Conservation (phyloP, 176 grass and related monocot genomes). For the Musa acuminata region DNA sequence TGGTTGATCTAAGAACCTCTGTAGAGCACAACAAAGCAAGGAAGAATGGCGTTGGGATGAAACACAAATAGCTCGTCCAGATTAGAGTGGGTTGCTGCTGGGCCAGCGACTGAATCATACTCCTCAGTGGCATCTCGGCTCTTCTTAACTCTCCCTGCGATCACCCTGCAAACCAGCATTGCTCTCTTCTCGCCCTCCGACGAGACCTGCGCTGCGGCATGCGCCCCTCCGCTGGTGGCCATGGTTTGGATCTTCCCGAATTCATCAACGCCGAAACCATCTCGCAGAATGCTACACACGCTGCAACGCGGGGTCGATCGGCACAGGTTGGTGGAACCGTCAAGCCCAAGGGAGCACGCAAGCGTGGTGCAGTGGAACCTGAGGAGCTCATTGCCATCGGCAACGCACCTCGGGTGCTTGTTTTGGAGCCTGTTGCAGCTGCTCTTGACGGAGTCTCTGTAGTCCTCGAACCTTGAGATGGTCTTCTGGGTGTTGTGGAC, state of each 20-base stretch:
- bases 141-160: conserved; percentile 75
- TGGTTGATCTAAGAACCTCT: conserved; percentile 32
- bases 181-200: conserved; percentile 38
- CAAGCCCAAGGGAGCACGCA: conserved; percentile 40
- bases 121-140: conserved; percentile 25
- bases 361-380: conserved; percentile 66
- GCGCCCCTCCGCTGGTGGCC: conserved; percentile 56
- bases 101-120: conserved; percentile 33
- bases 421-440: conserved; percentile 29
- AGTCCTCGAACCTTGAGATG: conserved; percentile 59
- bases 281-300: conserved; percentile 54
- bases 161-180: conserved; percentile 81
- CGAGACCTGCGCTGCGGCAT: conserved; percentile 24
- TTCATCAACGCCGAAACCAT: conserved; percentile 53
- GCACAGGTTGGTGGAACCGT: conserved; percentile 39
- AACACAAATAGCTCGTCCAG: conserved; percentile 69
- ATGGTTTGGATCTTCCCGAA: conserved; percentile 56
- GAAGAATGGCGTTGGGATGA: conserved; percentile 59
- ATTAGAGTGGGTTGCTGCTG: conserved; percentile 30
- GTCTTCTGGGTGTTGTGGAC: conserved; percentile 48
- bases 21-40: conserved; percentile 87
- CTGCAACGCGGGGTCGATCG: conserved; percentile 32
- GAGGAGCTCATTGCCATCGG: conserved; percentile 88
- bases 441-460: conserved; percentile 65
- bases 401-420: conserved; percentile 66